Percentiles rank a stretch among this genome's conserved stretches.
Evolutionary conservation across 106 monocot species (phyloP).

Genomic region (Vanilla planifolia): DNA sequence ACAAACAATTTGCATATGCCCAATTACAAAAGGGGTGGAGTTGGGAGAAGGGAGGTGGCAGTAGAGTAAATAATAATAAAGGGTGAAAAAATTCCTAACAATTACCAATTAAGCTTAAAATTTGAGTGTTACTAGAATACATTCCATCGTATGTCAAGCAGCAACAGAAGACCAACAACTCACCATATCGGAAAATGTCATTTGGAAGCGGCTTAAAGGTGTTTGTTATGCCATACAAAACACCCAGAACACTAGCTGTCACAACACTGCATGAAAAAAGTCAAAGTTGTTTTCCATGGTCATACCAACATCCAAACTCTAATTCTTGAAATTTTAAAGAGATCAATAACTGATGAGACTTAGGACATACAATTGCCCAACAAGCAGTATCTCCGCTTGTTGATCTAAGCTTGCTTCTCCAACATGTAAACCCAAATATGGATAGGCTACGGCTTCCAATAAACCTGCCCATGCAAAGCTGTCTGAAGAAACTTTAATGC

Average conservation of each 20-base stretch:
- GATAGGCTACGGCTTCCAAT: conserved; percentile 48
- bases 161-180: conserved; percentile 3
- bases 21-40: too few species aligned
- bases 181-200: conserved; percentile 83
- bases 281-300: neutral
- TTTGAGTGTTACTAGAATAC: too few species aligned
- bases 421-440: conserved; percentile 64
- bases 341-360: neutral
- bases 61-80: too few species aligned
- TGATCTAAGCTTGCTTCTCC: conserved; percentile 67
- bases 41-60: too few species aligned
- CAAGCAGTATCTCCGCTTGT: conserved; percentile 74
- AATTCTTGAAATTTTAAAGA: neutral
- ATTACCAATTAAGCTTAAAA: too few species aligned
- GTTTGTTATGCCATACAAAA: conserved; percentile 76
- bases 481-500: conserved; percentile 64
- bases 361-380: conserved; percentile 64
- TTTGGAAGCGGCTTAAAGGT: conserved; percentile 70
- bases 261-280: conserved; percentile 34
- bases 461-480: conserved; percentile 87
- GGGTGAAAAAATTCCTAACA: too few species aligned
- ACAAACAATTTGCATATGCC: neutral
- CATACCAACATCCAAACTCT: neutral
- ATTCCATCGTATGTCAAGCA: neutral
- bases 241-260: conserved; percentile 68